Evolutionary conservation across 1,284 basidiomycete genomes (phyloP).

Genomic region (Tilletia caries): DNA sequence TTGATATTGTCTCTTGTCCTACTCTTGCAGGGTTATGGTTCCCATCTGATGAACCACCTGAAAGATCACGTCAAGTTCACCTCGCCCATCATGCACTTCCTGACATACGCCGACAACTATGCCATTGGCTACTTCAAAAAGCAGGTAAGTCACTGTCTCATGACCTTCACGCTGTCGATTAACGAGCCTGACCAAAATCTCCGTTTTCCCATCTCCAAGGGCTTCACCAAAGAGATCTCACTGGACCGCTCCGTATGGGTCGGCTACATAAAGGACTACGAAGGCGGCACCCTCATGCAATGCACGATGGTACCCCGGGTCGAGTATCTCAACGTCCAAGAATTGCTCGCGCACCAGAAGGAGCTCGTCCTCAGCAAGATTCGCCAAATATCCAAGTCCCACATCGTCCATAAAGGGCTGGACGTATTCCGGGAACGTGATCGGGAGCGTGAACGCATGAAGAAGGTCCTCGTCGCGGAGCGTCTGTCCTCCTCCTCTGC

Average conservation of each 20-base stretch:
- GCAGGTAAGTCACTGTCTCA: constrained; percentile 62
- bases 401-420: constrained; percentile 79
- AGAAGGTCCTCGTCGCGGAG: background rate
- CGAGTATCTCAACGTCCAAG: constrained; percentile 79
- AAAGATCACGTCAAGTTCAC: constrained; percentile 84
- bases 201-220: constrained; percentile 46
- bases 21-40: constrained; percentile 82
- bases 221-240: constrained; percentile 95
- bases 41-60: constrained; percentile 98
- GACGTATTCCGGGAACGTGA: constrained; percentile 68
- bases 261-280: constrained; percentile 99
- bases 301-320: constrained; percentile 89
- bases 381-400: constrained; percentile 77
- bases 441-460: constrained; percentile 17
- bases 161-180: background rate
- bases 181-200: background rate
- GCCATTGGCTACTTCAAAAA: constrained; percentile 99
- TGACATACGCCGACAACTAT: constrained; percentile 98
- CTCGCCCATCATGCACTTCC: constrained; percentile 82
- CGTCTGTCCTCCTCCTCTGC: background rate
- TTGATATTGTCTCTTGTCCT: background rate
- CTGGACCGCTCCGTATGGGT: constrained; percentile 89
- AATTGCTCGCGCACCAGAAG: constrained; percentile 76
- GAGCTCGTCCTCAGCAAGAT: constrained; percentile 75
- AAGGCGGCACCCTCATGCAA: constrained; percentile 99